Percentiles rank a stretch among this genome's conserved stretches.
These are phyloP conservation scores for Fusarium humuli DNA, from an alignment of 2,329 filamentous ascomycete species.

Conservation along the genomic window DNA sequence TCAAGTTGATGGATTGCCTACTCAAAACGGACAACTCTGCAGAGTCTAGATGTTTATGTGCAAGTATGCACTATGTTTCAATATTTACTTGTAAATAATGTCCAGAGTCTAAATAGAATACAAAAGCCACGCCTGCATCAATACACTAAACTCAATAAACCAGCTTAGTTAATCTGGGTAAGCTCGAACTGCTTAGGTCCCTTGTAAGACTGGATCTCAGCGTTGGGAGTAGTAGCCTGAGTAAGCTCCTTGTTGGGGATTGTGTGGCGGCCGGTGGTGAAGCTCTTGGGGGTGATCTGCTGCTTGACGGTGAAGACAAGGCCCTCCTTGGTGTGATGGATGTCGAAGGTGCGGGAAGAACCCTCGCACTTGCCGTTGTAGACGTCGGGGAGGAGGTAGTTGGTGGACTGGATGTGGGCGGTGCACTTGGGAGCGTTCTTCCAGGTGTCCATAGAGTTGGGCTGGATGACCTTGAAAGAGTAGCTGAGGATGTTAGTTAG, in stretches of 20 bases:
- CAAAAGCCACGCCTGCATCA: background rate
- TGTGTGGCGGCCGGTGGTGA: slow-evolving; percentile 44
- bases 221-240: slow-evolving; percentile 31
- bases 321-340: slow-evolving; percentile 41
- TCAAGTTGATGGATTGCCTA: slow-evolving; percentile 38
- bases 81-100: background rate
- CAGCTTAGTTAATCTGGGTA: background rate
- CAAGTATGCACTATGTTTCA: background rate
- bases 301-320: slow-evolving; percentile 46
- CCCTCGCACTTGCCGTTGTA: slow-evolving; percentile 44
- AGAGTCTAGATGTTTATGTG: background rate
- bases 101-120: background rate
- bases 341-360: slow-evolving; percentile 48
- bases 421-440: slow-evolving; percentile 41
- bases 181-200: slow-evolving; percentile 41
- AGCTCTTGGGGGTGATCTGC: slow-evolving; percentile 44
- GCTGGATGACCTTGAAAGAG: slow-evolving; percentile 28
- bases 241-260: slow-evolving; percentile 38
- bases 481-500: slow-evolving; percentile 1
- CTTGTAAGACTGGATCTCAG: slow-evolving; percentile 46
- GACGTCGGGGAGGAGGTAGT: slow-evolving; percentile 49
- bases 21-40: slow-evolving; percentile 42
- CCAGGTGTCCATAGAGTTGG: slow-evolving; percentile 43
- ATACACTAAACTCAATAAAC: rapidly evolving
- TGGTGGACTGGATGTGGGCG: slow-evolving; percentile 32